Conservation (phyloP, 768 basidiomycete species). For the Phaeolepiota aurea region DNA sequence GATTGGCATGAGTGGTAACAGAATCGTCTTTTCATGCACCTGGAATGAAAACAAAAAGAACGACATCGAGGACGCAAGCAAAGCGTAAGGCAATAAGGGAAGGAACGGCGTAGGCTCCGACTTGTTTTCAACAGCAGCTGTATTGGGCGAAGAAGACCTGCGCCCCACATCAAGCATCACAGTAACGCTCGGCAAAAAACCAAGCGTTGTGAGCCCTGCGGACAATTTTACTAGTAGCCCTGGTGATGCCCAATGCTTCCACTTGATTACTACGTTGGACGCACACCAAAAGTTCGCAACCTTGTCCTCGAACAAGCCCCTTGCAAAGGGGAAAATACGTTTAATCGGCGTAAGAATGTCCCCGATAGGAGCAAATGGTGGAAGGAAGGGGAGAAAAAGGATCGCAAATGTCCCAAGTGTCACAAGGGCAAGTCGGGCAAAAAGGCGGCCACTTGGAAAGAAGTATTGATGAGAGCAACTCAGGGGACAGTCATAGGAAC, state of each 20-base stretch:
- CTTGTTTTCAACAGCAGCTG: conserved; percentile 8
- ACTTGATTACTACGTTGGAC: conserved; percentile 82
- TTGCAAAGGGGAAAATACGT: conserved; percentile 87
- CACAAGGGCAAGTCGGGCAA: conserved; percentile 55
- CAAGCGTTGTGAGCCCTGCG: conserved; percentile 54
- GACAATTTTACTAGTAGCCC: conserved; percentile 56
- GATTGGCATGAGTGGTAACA: conserved; percentile 79
- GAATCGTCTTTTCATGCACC: conserved; percentile 90
- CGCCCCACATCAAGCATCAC: conserved; percentile 30
- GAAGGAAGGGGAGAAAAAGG: conserved; percentile 76
- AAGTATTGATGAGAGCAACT: background rate
- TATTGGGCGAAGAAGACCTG: conserved; percentile 6
- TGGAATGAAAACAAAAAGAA: conserved; percentile 98
- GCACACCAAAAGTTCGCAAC: conserved; percentile 99
- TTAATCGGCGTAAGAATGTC: conserved; percentile 55
- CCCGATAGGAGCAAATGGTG: conserved; percentile 45
- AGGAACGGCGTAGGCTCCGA: conserved; percentile 37
- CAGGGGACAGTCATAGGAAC: conserved; percentile 10
- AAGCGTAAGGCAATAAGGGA: conserved; percentile 68
- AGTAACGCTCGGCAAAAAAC: conserved; percentile 57
- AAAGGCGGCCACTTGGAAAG: conserved; percentile 33
- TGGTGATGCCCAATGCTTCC: conserved; percentile 48
- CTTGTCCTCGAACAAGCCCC: conserved; percentile 92
- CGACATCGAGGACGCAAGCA: conserved; percentile 77
- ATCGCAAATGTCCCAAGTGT: conserved; percentile 57